These are phyloP conservation scores for Podaxis sp. DNA, from an alignment of 768 basidiomycete genomes.

Conservation along the genomic window DNA sequence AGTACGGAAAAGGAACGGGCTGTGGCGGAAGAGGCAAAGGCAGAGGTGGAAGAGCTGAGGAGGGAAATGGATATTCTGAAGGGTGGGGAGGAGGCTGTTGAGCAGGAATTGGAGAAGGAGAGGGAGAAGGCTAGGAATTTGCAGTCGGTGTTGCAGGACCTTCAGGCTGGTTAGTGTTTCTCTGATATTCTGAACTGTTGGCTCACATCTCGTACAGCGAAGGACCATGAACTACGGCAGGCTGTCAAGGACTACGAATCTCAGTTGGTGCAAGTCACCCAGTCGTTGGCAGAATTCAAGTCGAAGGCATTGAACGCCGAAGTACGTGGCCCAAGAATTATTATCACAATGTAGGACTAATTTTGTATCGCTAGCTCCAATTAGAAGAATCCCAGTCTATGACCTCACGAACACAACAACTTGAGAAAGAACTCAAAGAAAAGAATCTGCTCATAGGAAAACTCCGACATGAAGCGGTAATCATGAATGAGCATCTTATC, in stretches of 20 bases:
- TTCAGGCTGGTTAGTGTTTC: conserved; percentile 77
- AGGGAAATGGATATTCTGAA: conserved; percentile 69
- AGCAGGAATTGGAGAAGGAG: conserved; percentile 61
- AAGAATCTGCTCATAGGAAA: conserved; percentile 96
- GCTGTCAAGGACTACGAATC: conserved; percentile 81
- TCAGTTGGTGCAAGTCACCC: conserved; percentile 66
- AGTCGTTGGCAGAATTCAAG: conserved; percentile 88
- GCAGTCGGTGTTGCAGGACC: conserved; percentile 92
- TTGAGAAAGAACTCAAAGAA: conserved; percentile 93
- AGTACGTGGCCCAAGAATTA: conserved; percentile 38
- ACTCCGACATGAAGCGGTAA: conserved; percentile 94
- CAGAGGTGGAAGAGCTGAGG: conserved; percentile 52
- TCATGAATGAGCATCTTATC: conserved; percentile 96
- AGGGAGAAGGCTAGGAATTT: conserved; percentile 78
- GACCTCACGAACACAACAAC: conserved; percentile 61
- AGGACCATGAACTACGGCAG: conserved; percentile 86
- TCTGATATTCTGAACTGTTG: not conserved
- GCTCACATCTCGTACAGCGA: conserved; percentile 51
- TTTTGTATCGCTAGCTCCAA: conserved; percentile 49
- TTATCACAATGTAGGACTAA: conserved; percentile 5
- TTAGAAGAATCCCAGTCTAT: conserved; percentile 73
- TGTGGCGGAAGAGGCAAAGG: conserved; percentile 65
- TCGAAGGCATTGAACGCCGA: conserved; percentile 87
- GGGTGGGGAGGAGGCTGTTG: conserved; percentile 56
- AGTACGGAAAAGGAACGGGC: conserved; percentile 61